These are phyloP conservation scores for Colletotrichum abscissum DNA, from an alignment of 2,329 filamentous ascomycete species.

Conservation along the genomic window DNA sequence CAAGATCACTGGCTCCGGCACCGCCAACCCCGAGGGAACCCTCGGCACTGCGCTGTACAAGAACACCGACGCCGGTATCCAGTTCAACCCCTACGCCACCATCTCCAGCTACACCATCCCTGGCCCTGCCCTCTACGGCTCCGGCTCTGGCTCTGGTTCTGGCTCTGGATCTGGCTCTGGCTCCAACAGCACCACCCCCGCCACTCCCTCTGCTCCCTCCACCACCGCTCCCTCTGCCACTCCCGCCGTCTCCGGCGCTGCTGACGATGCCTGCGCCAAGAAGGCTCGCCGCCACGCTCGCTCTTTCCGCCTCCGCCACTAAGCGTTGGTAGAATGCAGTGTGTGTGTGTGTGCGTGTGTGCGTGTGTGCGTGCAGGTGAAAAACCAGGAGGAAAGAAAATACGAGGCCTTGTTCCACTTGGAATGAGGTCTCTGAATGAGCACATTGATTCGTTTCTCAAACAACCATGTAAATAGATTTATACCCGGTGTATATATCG, in stretches of 20 bases:
- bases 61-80: slow-evolving; percentile 44
- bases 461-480: slow-evolving; percentile 30
- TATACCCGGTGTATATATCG: slow-evolving; percentile 33
- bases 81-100: slow-evolving; percentile 46
- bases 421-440: slow-evolving; percentile 15
- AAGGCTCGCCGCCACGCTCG: slow-evolving; percentile 27
- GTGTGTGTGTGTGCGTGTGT: no score
- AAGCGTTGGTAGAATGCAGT: slow-evolving; percentile 5
- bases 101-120: slow-evolving; percentile 45
- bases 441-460: slow-evolving; percentile 23
- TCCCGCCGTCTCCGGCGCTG: not conserved
- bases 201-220: slow-evolving; percentile 4
- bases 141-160: slow-evolving; percentile 11
- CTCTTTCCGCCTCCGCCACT: slow-evolving; percentile 18
- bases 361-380: not conserved
- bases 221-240: not conserved
- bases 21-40: slow-evolving; percentile 45
- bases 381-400: not conserved
- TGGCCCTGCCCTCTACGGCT: slow-evolving; percentile 40
- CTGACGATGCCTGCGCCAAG: slow-evolving; percentile 15
- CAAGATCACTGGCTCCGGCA: slow-evolving; percentile 54
- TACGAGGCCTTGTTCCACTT: not conserved
- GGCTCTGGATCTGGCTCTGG: slow-evolving; percentile 37
- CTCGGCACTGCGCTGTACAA: slow-evolving; percentile 45
- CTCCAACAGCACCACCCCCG: slow-evolving; percentile 34